Evolutionary conservation across 192 early-diverging fungal genomes (phyloP).

Genomic region (Gonapodya sp.): DNA sequence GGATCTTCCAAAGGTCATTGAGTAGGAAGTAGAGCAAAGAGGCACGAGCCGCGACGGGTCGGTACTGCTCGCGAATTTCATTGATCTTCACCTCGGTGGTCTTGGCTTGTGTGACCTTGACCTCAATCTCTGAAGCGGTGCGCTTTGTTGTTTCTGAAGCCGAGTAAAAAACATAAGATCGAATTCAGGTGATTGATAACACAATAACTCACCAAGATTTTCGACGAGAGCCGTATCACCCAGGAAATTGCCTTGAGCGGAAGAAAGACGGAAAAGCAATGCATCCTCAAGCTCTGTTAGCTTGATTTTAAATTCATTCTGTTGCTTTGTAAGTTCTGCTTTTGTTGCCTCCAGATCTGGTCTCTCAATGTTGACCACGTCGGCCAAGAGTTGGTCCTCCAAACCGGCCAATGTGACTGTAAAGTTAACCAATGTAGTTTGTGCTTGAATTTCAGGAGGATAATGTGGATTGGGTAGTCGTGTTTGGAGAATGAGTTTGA

Average conservation of each 20-base stretch:
- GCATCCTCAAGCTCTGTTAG: conserved; percentile 55
- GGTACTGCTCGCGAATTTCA: conserved; percentile 54
- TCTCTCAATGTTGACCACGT: conserved; percentile 58
- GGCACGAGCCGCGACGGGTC: conserved; percentile 53
- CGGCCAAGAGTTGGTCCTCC: conserved; percentile 54
- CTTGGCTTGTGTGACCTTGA: conserved; percentile 55
- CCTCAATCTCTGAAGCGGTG: conserved; percentile 56
- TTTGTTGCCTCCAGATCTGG: conserved; percentile 54
- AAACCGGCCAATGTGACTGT: conserved; percentile 54
- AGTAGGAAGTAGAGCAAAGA: conserved; percentile 54
- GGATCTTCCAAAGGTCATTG: conserved; percentile 58
- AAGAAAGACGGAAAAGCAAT: conserved; percentile 42
- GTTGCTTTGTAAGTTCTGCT: conserved; percentile 55
- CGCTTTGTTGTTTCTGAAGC: conserved; percentile 53
- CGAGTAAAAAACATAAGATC: background rate
- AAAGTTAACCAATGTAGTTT: conserved; percentile 56
- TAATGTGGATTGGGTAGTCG: conserved; percentile 53
- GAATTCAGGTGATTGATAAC: background rate
- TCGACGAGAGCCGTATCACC: conserved; percentile 57
- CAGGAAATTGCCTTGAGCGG: conserved; percentile 55
- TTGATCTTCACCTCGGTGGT: conserved; percentile 60
- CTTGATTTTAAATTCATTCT: conserved; percentile 60
- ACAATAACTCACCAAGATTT: background rate
- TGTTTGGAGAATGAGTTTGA: conserved; percentile 56
- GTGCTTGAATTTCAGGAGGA: conserved; percentile 59